Base-by-base conservation (phyloP, 75 land plant genomes). In the Picea glauca region DNA sequence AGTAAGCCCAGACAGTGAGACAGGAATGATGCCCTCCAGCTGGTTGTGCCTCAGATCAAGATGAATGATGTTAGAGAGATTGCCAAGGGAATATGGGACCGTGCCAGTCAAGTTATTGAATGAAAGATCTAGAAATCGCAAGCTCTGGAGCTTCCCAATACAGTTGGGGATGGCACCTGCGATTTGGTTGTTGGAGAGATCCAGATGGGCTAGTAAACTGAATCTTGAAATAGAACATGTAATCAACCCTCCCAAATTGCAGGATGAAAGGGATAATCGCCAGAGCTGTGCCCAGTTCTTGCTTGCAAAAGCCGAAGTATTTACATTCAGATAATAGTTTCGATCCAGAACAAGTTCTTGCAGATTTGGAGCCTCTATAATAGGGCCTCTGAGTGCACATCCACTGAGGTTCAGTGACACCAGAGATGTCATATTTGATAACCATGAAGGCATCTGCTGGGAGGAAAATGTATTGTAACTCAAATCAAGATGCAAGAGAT, bases 21-120 rank as follows among this genome's bases (percentile, higher is more conserved):
- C 20, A 20, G 77, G 79, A 17, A 85, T 78, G 12, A 60, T 63
- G 58, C 75, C 86, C 13, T 66, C 75, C 58, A 87, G 78, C 5
- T 74, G 38, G 79, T 87, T 87, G 77, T 60, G 59, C 80, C 81
- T 77, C 40, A 87, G 78, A 64, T 87, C 88, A 43, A 87, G 81
- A 13, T 60, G 58, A 14, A 78, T 83, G 15, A 87, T 58, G 26
- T 62, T 30, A 13, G 68, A 58, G 15, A 78, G n/a, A 14, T 17
- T 43, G 46, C 65, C 58, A 13, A 86, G 54, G 13, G 61, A 40
- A 18, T 4, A 2, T 5, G 82, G 88, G 26, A 86, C 77, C 23
- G 8, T 5, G 14, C 78, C 75, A 57, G 46, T 65, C 35, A 86
- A 67, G 17, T 59, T 17, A 58, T 86, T 86, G 61, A 76, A 60